phyloP scores from a whole-genome alignment of 2,329 filamentous ascomycete species.

The Fonsecaea pedrosoi region DNA sequence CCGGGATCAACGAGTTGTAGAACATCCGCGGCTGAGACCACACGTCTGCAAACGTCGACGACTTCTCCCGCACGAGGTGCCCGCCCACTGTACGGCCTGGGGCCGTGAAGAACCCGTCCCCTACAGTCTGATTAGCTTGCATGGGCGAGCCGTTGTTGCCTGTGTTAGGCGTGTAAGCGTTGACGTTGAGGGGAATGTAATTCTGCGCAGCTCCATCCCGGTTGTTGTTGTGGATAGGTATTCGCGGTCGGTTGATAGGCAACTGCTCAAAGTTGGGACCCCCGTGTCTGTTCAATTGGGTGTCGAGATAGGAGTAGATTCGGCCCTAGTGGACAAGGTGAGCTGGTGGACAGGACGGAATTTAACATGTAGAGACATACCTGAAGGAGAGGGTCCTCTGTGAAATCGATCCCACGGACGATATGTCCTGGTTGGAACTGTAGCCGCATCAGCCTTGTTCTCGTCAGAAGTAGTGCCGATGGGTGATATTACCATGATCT shows the following conservation, averaged over 20 bases:
- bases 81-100: slow-evolving; percentile 10
- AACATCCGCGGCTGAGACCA: slow-evolving; percentile 14
- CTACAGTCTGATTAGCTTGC: slow-evolving; percentile 8
- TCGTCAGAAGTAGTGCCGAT: background rate
- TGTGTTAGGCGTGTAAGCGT: slow-evolving; percentile 7
- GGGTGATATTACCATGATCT: slow-evolving; percentile 8
- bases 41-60: slow-evolving; percentile 5
- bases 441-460: background rate
- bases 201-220: slow-evolving; percentile 7
- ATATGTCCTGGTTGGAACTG: slow-evolving; percentile 14
- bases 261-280: slow-evolving; percentile 13
- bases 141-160: slow-evolving; percentile 6
- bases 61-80: slow-evolving; percentile 7
- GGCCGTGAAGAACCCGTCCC: slow-evolving; percentile 10
- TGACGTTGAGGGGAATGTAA: slow-evolving; percentile 7
- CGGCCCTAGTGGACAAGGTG: background rate
- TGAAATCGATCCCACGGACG: slow-evolving; percentile 13
- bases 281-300: slow-evolving; percentile 11
- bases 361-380: background rate
- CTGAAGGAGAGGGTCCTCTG: slow-evolving; percentile 11
- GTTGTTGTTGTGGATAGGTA: slow-evolving; percentile 19
- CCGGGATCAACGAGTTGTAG: slow-evolving; percentile 11
- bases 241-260: slow-evolving; percentile 8
- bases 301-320: slow-evolving; percentile 12
- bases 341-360: background rate